Conservation (phyloP, 495 filamentous ascomycete species). For the Aspergillus panamensis region DNA sequence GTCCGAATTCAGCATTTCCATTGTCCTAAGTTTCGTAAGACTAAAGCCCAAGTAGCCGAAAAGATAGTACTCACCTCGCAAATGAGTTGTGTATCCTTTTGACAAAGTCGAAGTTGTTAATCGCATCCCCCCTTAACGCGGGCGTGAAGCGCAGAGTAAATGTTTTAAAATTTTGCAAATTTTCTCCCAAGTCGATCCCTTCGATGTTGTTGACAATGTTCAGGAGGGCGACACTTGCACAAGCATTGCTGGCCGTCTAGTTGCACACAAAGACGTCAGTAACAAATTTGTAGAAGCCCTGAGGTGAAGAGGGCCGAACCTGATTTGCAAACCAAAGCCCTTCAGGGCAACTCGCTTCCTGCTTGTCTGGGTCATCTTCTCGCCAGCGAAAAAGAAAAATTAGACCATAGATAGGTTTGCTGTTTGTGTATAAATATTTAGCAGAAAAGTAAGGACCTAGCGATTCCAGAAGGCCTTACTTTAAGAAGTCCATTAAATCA, state of each 20-base stretch:
- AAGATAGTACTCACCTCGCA: conserved; percentile 56
- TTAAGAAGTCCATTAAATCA: conserved; percentile 59
- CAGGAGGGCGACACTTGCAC: conserved; percentile 81
- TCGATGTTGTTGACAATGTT: conserved; percentile 88
- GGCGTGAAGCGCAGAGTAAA: conserved; percentile 66
- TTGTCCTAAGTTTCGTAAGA: conserved; percentile 46
- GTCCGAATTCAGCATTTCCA: conserved; percentile 77
- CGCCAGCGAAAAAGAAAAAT: conserved; percentile 79
- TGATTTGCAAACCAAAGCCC: conserved; percentile 95
- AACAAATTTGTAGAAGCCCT: not conserved
- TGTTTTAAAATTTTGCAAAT: conserved; percentile 65
- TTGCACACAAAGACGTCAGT: conserved; percentile 6
- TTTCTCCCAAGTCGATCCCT: conserved; percentile 59
- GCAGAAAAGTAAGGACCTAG: not conserved
- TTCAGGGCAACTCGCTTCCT: conserved; percentile 58
- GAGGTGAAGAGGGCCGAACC: conserved; percentile 37
- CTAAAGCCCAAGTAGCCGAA: not conserved
- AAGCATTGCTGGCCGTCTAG: conserved; percentile 75
- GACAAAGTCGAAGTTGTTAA: conserved; percentile 72
- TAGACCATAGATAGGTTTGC: conserved; percentile 72
- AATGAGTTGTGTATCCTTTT: conserved; percentile 84
- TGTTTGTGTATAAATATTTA: conserved; percentile 23
- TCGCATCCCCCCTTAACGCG: conserved; percentile 66
- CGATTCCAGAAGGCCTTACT: conserved; percentile 40
- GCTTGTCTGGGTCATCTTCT: conserved; percentile 54